Evolutionary conservation across 768 basidiomycete genomes (phyloP).

Genomic region (Xerocomus brunneocitrinus): DNA sequence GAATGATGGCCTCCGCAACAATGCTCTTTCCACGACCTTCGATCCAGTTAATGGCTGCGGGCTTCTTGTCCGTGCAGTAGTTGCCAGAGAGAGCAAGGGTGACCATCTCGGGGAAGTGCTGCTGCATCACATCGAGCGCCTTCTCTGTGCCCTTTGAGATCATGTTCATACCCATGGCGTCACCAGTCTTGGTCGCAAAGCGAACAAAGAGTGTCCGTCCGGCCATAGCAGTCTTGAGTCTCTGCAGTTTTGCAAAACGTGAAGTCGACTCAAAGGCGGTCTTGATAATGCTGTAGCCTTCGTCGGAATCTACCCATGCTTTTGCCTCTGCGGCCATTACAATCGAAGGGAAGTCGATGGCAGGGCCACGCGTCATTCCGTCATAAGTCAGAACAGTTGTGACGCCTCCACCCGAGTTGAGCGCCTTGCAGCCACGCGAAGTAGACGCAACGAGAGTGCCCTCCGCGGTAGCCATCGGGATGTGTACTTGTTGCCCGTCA

Average conservation of each 20-base stretch:
- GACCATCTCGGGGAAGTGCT: slow-evolving; percentile 85
- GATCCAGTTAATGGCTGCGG: slow-evolving; percentile 99
- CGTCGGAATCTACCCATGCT: slow-evolving; percentile 80
- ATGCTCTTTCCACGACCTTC: slow-evolving; percentile 98
- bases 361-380: slow-evolving; percentile 98
- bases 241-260: slow-evolving; percentile 83
- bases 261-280: slow-evolving; percentile 92
- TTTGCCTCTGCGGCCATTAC: slow-evolving; percentile 77
- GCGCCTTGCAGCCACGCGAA: slow-evolving; percentile 95
- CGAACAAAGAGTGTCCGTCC: slow-evolving; percentile 91
- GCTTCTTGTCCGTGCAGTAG: slow-evolving; percentile 99
- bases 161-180: slow-evolving; percentile 99
- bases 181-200: slow-evolving; percentile 92
- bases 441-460: slow-evolving; percentile 97
- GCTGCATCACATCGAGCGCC: slow-evolving; percentile 75
- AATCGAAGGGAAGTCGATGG: slow-evolving; percentile 88
- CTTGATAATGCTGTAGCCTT: slow-evolving; percentile 72
- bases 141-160: slow-evolving; percentile 97
- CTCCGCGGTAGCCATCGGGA: slow-evolving; percentile 99
- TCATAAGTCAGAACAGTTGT: slow-evolving; percentile 89
- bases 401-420: slow-evolving; percentile 94
- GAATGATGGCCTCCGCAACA: slow-evolving; percentile 91
- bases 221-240: slow-evolving; percentile 84
- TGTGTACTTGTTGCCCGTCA: slow-evolving; percentile 78
- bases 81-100: slow-evolving; percentile 92